Percentiles rank a stretch among this genome's conserved stretches.
Conservation (phyloP, 2,329 filamentous ascomycete genomes). For the Fusarium sororula region DNA sequence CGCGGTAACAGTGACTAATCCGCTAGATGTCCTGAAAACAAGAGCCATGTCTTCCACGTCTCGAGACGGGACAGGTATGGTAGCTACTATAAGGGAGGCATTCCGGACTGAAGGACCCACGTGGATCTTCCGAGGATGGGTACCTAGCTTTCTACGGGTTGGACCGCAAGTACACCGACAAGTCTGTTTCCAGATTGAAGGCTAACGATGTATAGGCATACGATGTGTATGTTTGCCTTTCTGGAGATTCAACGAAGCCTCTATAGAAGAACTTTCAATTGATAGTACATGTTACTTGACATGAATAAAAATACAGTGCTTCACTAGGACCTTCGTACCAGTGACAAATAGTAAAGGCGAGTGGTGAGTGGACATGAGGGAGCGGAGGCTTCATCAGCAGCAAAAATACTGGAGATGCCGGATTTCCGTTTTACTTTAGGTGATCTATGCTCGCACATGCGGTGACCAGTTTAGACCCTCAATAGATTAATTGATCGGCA, state of each 20-base stretch:
- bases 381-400: background rate
- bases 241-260: background rate
- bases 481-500: rapidly evolving
- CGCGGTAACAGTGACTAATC: background rate
- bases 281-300: too few species aligned
- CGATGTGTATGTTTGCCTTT: background rate
- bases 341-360: background rate
- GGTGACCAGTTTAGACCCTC: rapidly evolving
- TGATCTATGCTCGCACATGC: rapidly evolving
- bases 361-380: background rate
- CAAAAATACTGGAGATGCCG: background rate
- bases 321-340: background rate
- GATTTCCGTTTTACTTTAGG: background rate
- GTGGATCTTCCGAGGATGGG: background rate
- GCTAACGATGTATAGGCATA: background rate
- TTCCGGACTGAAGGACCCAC: background rate
- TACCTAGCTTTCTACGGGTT: background rate
- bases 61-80: background rate
- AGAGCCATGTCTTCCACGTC: background rate
- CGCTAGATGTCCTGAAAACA: background rate
- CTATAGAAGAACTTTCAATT: background rate
- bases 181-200: background rate
- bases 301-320: rapidly evolving
- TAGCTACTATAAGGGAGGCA: background rate
- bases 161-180: background rate